Evolutionary conservation across 768 basidiomycete species (phyloP).

Genomic region (Mycena pura): DNA sequence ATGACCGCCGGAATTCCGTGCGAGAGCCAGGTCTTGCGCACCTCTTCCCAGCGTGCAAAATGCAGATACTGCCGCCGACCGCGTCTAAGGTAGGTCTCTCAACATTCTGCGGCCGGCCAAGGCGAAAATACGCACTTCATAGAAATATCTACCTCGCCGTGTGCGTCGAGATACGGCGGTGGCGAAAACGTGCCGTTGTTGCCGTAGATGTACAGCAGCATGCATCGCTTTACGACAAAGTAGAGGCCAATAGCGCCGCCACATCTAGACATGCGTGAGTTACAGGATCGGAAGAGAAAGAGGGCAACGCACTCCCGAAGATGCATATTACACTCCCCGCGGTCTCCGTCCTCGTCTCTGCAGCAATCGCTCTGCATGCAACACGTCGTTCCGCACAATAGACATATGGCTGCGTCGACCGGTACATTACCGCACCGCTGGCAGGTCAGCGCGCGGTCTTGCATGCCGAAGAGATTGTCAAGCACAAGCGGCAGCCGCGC

Average conservation of each 20-base stretch:
- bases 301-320: conserved; percentile 79
- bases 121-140: conserved; percentile 71
- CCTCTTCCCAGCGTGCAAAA: conserved; percentile 85
- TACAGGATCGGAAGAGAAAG: neutral
- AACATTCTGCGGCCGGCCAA: neutral
- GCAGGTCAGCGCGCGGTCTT: conserved; percentile 78
- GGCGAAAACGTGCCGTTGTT: conserved; percentile 87
- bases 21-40: conserved; percentile 88
- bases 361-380: conserved; percentile 97
- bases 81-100: conserved; percentile 54
- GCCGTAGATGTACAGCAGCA: conserved; percentile 87
- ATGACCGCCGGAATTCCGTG: conserved; percentile 91
- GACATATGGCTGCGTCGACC: conserved; percentile 86
- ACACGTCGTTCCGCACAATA: conserved; percentile 86
- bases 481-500: conserved; percentile 81
- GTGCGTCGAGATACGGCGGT: conserved; percentile 92
- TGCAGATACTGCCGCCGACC: conserved; percentile 91
- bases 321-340: conserved; percentile 96
- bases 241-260: conserved; percentile 89
- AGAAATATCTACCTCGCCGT: conserved; percentile 91
- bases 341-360: conserved; percentile 63
- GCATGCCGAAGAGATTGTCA: conserved; percentile 82
- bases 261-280: conserved; percentile 60
- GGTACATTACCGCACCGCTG: conserved; percentile 80
- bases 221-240: conserved; percentile 91